These are phyloP conservation scores for Claviceps monticola DNA, from an alignment of 2,329 filamentous ascomycete genomes.

Conservation along the genomic window DNA sequence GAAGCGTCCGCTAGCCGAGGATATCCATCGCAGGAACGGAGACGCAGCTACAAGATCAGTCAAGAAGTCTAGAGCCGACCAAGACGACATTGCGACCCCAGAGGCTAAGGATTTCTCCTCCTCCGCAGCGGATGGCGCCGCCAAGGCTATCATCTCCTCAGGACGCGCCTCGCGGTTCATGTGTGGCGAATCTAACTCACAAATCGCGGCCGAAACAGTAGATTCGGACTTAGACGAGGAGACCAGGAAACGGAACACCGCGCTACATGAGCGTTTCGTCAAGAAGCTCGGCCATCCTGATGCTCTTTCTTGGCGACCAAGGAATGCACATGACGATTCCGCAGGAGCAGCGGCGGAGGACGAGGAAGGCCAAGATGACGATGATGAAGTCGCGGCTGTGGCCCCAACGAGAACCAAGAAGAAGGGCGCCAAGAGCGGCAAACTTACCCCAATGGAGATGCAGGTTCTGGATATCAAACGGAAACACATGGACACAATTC, in stretches of 20 bases:
- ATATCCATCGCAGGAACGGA: conserved; percentile 30
- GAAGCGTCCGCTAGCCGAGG: conserved; percentile 39
- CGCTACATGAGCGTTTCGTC: conserved; percentile 72
- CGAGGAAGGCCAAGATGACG: conserved; percentile 35
- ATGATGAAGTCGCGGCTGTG: conserved; percentile 33
- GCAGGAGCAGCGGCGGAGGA: conserved; percentile 44
- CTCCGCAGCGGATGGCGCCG: conserved; percentile 3
- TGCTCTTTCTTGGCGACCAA: conserved; percentile 55
- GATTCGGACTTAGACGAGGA: conserved; percentile 35
- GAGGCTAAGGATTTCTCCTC: conserved; percentile 21
- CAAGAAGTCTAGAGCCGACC: conserved; percentile 29
- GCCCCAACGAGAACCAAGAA: conserved; percentile 39
- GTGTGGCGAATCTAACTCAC: conserved; percentile 32
- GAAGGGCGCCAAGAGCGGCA: conserved; percentile 56
- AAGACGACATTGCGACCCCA: conserved; percentile 18
- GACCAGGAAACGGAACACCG: conserved; percentile 45
- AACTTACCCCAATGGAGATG: conserved; percentile 87
- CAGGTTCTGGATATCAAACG: conserved; percentile 91
- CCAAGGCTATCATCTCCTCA: conserved; percentile 5
- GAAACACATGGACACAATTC: conserved; percentile 74
- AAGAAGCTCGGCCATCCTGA: conserved; percentile 81
- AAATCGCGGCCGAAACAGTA: conserved; percentile 21
- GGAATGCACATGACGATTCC: conserved; percentile 38
- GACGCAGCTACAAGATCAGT: conserved; percentile 19
- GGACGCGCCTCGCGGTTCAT: conserved; percentile 38